Evolutionary conservation across 179 eudicot genomes (phyloP), one percentile per base, ranked within the genome.

Genomic region (Carnegiea gigantea): DNA sequence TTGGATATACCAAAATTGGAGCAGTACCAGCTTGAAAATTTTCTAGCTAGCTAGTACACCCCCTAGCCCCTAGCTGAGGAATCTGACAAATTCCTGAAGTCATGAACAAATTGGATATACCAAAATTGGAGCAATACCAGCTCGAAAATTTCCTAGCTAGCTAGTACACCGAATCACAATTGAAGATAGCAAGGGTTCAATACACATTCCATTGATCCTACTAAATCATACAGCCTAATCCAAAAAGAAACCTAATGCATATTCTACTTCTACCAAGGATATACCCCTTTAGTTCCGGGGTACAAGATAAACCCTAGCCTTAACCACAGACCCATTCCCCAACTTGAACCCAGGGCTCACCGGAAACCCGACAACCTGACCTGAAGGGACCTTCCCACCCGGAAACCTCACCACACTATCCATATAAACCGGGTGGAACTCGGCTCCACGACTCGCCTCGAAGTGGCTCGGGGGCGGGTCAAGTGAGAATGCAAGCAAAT

Each of bases 291-390:
- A 87, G 53, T 24, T 62, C 85, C 88, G 85, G 67, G 89, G 90
- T 60, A 91, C 90, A 74, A 95, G 90, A 82, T 87, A 95, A 81
- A 92, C 98, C 87, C 95, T 83, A 54, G 96, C 91, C 85, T 89
- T 92, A 14, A 93, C 82, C 73, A 95, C 83, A 8, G 92, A 89
- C 65, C 93, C 97, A 72, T 89, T 86, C 1, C 90, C 92, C 53
- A 92, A 84, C 89, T 92, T 93, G 74, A 95, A 95, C 79, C 98
- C 97, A 2, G 97, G 98, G 18, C 92, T 92, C 64, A 95, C 89
- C 1, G 93, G 90, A 60, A 93, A 91, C 60, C 95, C 96, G 9
- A 95, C 98, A 11, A 88, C 88, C 85, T 85, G 91, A 17, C 88
- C 90, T 17, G 57, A 76, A 4, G 73, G 88, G 53, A 83, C 88